Evolutionary conservation across 305 asterid species (phyloP).

Genomic region (Ilex paraguariensis): DNA sequence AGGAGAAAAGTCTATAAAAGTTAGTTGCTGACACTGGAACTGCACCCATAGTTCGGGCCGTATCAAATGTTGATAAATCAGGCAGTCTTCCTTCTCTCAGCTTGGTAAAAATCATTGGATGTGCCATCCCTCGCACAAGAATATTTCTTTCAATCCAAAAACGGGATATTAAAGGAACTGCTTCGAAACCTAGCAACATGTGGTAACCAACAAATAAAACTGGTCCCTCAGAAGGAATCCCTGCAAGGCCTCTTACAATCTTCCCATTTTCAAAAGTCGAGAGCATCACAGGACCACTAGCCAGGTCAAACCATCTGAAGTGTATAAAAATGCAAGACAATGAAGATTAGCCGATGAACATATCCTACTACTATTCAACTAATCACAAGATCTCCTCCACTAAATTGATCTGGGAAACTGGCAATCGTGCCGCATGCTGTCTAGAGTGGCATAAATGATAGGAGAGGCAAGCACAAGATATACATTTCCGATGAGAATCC

Average conservation of each 20-base stretch:
- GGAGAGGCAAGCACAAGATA: not conserved
- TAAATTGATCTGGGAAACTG: no score
- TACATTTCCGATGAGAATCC: no score
- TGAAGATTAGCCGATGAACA: not conserved
- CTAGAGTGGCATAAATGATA: not conserved
- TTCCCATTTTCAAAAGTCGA: conserved; percentile 64
- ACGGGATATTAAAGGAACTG: conserved; percentile 47
- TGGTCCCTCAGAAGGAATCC: conserved; percentile 83
- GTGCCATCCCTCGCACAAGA: conserved; percentile 68
- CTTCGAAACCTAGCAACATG: conserved; percentile 78
- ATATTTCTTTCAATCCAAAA: conserved; percentile 61
- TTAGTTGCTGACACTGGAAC: conserved; percentile 88
- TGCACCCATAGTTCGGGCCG: conserved; percentile 58
- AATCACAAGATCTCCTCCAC: not conserved
- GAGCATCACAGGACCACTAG: conserved; percentile 57
- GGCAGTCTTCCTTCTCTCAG: conserved; percentile 47
- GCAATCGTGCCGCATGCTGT: not conserved
- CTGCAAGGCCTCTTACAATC: conserved; percentile 61
- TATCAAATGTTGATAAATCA: conserved; percentile 44
- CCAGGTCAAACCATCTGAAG: conserved; percentile 52
- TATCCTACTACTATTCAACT: not conserved
- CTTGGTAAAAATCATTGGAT: conserved; percentile 61
- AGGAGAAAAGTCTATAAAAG: conserved; percentile 57
- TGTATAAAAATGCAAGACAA: not conserved
- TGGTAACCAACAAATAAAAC: conserved; percentile 78